These are phyloP conservation scores for Trichosporon faecale DNA, from an alignment of 1,284 basidiomycete species.

Conservation along the genomic window DNA sequence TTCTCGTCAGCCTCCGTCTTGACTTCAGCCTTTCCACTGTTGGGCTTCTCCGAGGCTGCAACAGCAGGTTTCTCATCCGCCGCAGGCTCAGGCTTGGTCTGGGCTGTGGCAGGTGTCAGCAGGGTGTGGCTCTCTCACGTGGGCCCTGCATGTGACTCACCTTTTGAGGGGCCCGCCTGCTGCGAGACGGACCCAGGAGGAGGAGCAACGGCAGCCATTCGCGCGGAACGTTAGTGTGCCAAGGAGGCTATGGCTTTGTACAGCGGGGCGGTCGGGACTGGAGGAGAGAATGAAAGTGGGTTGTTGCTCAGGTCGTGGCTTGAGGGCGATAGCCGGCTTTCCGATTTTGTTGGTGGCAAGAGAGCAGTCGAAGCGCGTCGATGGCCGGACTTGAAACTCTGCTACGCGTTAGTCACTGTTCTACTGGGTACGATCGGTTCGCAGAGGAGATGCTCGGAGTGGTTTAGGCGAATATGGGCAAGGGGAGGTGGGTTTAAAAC, in stretches of 20 bases:
- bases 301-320: not conserved
- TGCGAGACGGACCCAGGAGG: slow-evolving; percentile 23
- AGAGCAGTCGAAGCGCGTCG: not conserved
- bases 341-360: slow-evolving; percentile 12
- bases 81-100: slow-evolving; percentile 1
- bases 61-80: not conserved
- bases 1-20: slow-evolving; percentile 18
- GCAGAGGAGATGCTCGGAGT: not conserved
- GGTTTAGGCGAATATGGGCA: not conserved
- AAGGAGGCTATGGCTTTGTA: not conserved
- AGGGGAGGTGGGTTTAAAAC: slow-evolving; percentile 1
- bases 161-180: slow-evolving; percentile 13
- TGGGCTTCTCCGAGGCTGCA: not conserved
- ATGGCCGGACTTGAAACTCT: not conserved
- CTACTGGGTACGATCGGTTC: not conserved
- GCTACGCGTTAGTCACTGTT: not conserved
- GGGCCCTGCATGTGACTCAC: slow-evolving; percentile 15
- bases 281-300: not conserved
- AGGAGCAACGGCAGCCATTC: slow-evolving; percentile 28
- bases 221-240: not conserved
- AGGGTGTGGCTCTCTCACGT: not conserved
- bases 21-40: not conserved
- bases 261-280: not conserved
- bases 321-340: not conserved
- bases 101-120: slow-evolving; percentile 1